These are phyloP conservation scores for Kwoniella shivajii DNA, from an alignment of 1,284 basidiomycete species.

Conservation along the genomic window DNA sequence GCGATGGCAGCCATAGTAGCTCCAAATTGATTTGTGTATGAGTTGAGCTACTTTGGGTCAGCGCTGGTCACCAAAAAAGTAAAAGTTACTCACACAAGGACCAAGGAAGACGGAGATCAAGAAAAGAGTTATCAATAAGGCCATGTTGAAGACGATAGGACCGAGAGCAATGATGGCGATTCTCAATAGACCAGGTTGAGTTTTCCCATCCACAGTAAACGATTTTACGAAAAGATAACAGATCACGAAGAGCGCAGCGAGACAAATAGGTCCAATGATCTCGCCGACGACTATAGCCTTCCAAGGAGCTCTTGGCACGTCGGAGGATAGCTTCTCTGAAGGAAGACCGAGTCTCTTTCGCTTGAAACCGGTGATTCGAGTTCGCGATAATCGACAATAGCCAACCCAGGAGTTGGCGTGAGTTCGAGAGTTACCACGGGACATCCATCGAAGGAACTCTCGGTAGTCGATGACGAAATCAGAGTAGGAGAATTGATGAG, in stretches of 20 bases:
- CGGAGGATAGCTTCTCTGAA: conserved; percentile 89
- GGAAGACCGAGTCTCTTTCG: conserved; percentile 92
- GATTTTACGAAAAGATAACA: conserved; percentile 73
- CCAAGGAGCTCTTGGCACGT: conserved; percentile 88
- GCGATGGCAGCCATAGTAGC: conserved; percentile 86
- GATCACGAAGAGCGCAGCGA: conserved; percentile 81
- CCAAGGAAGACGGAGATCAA: conserved; percentile 88
- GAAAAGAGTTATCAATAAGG: conserved; percentile 81
- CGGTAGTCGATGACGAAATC: conserved; percentile 97
- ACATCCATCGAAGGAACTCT: conserved; percentile 97
- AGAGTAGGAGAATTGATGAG: conserved; percentile 91
- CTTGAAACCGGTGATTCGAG: conserved; percentile 96
- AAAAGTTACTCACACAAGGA: conserved; percentile 57
- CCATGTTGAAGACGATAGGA: conserved; percentile 94
- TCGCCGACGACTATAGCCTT: conserved; percentile 84
- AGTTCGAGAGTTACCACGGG: conserved; percentile 90
- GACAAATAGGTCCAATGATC: conserved; percentile 77
- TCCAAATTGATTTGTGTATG: conserved; percentile 80
- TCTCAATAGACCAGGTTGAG: conserved; percentile 75
- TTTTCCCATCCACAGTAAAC: conserved; percentile 64
- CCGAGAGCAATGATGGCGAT: conserved; percentile 92
- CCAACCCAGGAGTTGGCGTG: conserved; percentile 98
- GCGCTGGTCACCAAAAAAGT: background rate
- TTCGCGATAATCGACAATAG: conserved; percentile 90
- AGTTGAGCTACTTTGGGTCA: conserved; percentile 65